Evolutionary conservation across 2,329 filamentous ascomycete genomes (phyloP), one percentile per base, ranked within the genome.

Genomic region (Verticillium nonalfalfae): DNA sequence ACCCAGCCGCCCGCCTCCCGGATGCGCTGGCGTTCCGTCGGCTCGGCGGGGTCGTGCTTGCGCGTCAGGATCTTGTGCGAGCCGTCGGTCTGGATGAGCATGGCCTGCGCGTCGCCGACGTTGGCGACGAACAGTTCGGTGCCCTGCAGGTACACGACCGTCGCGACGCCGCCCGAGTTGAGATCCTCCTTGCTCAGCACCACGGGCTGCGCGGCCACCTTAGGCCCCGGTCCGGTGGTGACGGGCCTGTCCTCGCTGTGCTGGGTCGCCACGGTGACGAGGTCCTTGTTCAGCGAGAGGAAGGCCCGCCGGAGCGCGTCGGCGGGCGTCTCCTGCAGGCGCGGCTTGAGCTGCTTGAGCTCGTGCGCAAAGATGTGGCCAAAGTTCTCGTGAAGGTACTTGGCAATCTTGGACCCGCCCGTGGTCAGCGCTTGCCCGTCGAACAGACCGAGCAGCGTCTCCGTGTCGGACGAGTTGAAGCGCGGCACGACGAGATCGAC

Each of bases 331-430:
- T 98, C 95, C 35, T 85, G 79, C 36, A 82, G 76, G n/a, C 85
- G 78, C 9, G 78, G 79, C 68, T 89, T 90, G 45, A 96, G 73
- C 62, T 81, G 85, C 66, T 91, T 92, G 59, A 99, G 76, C 75
- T 99, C 94, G 60, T 89, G 84, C 6, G 85, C 85, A 69, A 99
- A 95, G 15, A 92, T 89, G 63, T 89, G 84, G 31, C 91, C 90
- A 74, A 99, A 97, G 71, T 97, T 94, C 76, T 99, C 95, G 71
- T 99, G 94, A 35, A 99, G 79, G 70, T 91, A 99, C 73, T 97
- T 98, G 66, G 95, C 93, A 68, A 99, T 91, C 78, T 96, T 96
- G 64, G 93, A 97, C 54, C 95, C 96, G 63, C 93, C 91, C 64
- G 86, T 93, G 2, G 91, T 91, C 62, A 96, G 81, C n/a, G 89